Evolutionary conservation across 208 protist species (phyloP).

Genomic region (Crithidia thermophila): DNA sequence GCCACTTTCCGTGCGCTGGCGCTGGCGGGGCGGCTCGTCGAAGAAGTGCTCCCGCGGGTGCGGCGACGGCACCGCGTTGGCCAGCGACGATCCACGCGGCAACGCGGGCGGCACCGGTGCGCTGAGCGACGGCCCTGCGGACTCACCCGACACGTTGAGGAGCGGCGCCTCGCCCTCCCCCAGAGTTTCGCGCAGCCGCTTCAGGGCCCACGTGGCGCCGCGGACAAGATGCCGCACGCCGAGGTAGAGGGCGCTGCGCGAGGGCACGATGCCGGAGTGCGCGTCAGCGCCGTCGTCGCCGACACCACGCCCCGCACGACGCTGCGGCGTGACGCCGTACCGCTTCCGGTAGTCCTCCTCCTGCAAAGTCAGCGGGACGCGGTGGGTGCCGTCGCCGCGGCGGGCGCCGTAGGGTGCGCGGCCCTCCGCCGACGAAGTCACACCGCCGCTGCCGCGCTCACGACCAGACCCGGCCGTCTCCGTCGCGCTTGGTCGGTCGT

Average conservation of each 20-base stretch:
- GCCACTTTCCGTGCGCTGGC: constrained; percentile 10
- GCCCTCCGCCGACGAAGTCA: too few species aligned
- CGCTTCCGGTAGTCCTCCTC: constrained; percentile 24
- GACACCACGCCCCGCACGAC: not conserved
- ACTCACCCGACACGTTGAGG: not conserved
- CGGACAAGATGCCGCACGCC: constrained; percentile 7
- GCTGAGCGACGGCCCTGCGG: too few species aligned
- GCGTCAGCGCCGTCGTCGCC: constrained; percentile 9
- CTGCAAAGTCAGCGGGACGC: constrained; percentile 28
- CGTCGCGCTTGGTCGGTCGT: not conserved
- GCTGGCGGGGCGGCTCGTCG: constrained; percentile 18
- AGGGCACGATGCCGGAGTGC: constrained; percentile 1
- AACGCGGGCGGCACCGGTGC: not conserved
- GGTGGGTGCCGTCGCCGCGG: not conserved
- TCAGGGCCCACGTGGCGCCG: constrained; percentile 11
- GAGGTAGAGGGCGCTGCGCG: constrained; percentile 17
- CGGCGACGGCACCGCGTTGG: not conserved
- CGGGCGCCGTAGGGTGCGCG: too few species aligned
- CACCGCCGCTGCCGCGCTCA: not conserved
- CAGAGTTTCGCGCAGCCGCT: not conserved
- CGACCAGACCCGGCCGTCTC: not conserved
- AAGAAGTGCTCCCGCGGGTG: not conserved
- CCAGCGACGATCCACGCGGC: not conserved
- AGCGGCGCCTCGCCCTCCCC: constrained; percentile 18
- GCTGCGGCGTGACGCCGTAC: constrained; percentile 8